Base-by-base conservation (phyloP, 2,329 filamentous ascomycete species). In the Stylonectria norvegica region DNA sequence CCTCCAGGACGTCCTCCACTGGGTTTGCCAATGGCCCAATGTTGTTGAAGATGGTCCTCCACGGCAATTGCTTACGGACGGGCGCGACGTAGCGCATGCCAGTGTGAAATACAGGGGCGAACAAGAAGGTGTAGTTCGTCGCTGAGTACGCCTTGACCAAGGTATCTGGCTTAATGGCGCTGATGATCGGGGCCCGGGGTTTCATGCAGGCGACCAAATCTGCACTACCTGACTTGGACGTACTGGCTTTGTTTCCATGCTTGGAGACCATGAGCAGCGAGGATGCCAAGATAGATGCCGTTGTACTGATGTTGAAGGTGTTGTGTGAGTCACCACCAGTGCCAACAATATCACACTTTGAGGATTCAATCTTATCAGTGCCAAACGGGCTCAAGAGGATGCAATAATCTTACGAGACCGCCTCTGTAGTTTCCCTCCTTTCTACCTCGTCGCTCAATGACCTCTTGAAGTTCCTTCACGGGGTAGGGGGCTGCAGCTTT, bases 291-390 rank as follows among this genome's bases (percentile, higher is more conserved):
- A 98, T 96, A 14, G 89, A 95, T 3, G 93, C 81, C 5, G 93
- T 95, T 4, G 93, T 98, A 55, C 86, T 93, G 62, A 98, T 91
- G 66, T 98, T 98, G 80, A 95, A 98, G 22, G 93, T 98, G 65
- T 95, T 89, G 74, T 97, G 90, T 15, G 86, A 85, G 70, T 98
- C 93, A 59, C 93, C 93, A 52, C 93, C 93, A 6, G 93, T 98
- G 53, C 93, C 93, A 43, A 98, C 93, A 62, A 98, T 97, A 65
- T 98, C 93, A 63, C 90, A 82, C 72, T 81, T 35, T 25, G 6
- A 32, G 17, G 8, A 20, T 58, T 29, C 57, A 38, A 29, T 36
- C 19, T 15, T 16, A 7, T 17, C 17, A 16, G 17, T 34, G 27
- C n/a, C n/a, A n/a, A n/a, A n/a, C n/a, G n/a, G n/a, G n/a, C n/a